Base-by-base conservation (phyloP, 2,329 filamentous ascomycete species). In the Emericellopsis atlantica region DNA sequence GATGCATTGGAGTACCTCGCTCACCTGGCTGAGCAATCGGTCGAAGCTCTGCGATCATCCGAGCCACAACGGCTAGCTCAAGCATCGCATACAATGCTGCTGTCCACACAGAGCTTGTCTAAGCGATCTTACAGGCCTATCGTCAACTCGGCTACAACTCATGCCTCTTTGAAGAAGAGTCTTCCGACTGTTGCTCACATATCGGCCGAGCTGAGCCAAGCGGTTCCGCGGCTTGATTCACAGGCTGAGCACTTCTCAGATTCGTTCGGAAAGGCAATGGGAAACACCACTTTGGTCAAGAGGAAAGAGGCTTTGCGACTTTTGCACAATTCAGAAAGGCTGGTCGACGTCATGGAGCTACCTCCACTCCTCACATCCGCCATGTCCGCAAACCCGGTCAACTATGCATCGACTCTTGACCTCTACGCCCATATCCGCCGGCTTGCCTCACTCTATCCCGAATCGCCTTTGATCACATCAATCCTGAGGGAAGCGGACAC, bases 361-460 rank as follows among this genome's bases (percentile, higher is more conserved):
- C 92, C 92, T 1, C 79, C 83, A 0, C 66, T 96, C 29, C 74
- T 98, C 12, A 83, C 84, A 11, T 88, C 89, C 2, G 81, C 89
- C 36, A 81, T 89, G 43, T 74, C 74, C 4, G 64, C 72, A 2
- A 70, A 61, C 4, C 69, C 77, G 4, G 76, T 79, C 45, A 93
- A 87, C 49, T 94, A 95, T 65, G 81, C 88, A 2, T 85, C 87
- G 0, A 89, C 89, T 0, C 69, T 98, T 29, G 92, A 98, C 58
- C 71, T 98, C 3, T 84, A 94, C 55, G 82, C 85, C n/a, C 92
- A 96, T 57, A 92, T 95, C 55, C 85, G 86, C 50, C 78, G 92
- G 7, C 69, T 98, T 6, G 79, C 88, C 45, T 77, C 79, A 0
- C 67, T 96, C 23, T 94, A 95, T 56, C 84, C 89, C 0, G 69